phyloP scores from a whole-genome alignment of 2,329 filamentous ascomycete species.

The Boeremia exigua region DNA sequence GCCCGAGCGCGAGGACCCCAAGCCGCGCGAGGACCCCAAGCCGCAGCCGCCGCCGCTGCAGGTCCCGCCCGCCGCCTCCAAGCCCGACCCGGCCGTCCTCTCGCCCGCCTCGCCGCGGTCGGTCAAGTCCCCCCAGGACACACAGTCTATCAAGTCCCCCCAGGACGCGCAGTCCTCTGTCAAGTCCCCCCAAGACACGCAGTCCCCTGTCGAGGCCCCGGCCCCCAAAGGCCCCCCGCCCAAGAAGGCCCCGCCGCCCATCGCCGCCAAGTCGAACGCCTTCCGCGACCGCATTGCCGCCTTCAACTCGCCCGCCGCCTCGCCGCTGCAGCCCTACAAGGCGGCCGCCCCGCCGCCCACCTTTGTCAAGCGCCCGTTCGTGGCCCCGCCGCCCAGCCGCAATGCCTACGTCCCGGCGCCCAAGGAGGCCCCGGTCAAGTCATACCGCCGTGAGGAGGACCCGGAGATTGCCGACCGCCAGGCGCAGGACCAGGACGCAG shows the following conservation, averaged over 20 bases:
- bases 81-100: slow-evolving; percentile 36
- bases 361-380: slow-evolving; percentile 97
- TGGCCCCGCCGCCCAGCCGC: slow-evolving; percentile 90
- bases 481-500: slow-evolving; percentile 69
- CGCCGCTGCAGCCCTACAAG: slow-evolving; percentile 90
- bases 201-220: slow-evolving; percentile 44
- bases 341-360: slow-evolving; percentile 64
- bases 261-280: slow-evolving; percentile 80
- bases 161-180: slow-evolving; percentile 26
- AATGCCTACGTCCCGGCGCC: slow-evolving; percentile 89
- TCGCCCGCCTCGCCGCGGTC: slow-evolving; percentile 41
- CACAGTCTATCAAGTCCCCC: slow-evolving; percentile 25
- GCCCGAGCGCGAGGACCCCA: slow-evolving; percentile 24
- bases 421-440: slow-evolving; percentile 72
- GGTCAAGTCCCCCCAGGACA: slow-evolving; percentile 25
- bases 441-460: slow-evolving; percentile 89
- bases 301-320: slow-evolving; percentile 88
- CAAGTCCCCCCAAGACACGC: slow-evolving; percentile 26
- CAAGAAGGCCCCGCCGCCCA: slow-evolving; percentile 69
- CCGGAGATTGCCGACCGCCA: slow-evolving; percentile 68
- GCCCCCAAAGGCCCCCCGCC: slow-evolving; percentile 48
- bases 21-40: slow-evolving; percentile 37
- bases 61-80: slow-evolving; percentile 43
- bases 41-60: slow-evolving; percentile 20
- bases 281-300: slow-evolving; percentile 97